Evolutionary conservation across 2,329 filamentous ascomycete genomes (phyloP).

Genomic region (Aspergillus pseudoterreus): DNA sequence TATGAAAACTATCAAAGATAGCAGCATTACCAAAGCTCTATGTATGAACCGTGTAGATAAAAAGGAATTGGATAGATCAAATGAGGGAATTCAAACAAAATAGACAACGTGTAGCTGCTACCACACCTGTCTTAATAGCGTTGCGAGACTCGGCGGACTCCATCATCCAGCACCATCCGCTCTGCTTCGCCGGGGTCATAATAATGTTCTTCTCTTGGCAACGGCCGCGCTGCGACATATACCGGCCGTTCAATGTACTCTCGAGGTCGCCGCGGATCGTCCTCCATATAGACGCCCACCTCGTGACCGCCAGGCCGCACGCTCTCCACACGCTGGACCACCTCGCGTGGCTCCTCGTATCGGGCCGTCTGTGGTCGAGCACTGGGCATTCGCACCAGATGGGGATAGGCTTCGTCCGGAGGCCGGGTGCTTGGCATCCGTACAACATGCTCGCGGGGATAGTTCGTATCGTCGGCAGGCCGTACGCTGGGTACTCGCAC

Average conservation of each 20-base stretch:
- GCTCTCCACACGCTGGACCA: conserved; percentile 40
- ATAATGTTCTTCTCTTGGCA: conserved; percentile 32
- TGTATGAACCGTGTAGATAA: not conserved
- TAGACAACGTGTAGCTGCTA: not conserved
- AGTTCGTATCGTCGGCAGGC: no score
- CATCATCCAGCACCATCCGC: conserved; percentile 27
- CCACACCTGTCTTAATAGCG: conserved; percentile 25
- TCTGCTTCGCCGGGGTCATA: conserved; percentile 35
- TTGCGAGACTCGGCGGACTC: conserved; percentile 29
- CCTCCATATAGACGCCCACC: conserved; percentile 41
- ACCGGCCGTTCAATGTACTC: conserved; percentile 48
- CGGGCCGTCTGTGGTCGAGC: conserved; percentile 51
- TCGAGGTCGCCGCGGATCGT: conserved; percentile 36
- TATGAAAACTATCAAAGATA: not conserved
- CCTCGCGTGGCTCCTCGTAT: conserved; percentile 42
- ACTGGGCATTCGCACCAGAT: conserved; percentile 55
- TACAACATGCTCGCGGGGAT: no score
- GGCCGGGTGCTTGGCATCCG: no score
- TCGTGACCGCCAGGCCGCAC: conserved; percentile 42
- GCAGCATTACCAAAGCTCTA: not conserved
- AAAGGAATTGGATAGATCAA: not conserved
- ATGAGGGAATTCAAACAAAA: not conserved
- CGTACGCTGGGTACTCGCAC: no score
- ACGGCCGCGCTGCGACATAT: conserved; percentile 37
- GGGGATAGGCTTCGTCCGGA: conserved; percentile 18